Evolutionary conservation across 345 rosid species (phyloP), one percentile per base, ranked within the genome.

Genomic region (Nasturtium officinale): DNA sequence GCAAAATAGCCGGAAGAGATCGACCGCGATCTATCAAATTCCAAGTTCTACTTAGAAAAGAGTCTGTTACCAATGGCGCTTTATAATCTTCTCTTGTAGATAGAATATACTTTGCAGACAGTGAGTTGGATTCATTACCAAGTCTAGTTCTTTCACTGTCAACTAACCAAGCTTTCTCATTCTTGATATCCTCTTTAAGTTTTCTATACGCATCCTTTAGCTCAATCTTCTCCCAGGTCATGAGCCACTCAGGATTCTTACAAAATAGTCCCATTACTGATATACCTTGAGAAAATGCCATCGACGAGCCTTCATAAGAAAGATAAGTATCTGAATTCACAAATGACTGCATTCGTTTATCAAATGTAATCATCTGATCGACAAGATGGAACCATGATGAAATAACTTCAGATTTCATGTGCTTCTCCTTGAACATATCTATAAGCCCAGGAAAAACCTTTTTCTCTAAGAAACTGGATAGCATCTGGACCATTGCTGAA

Each of bases 221-320:
- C 85, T 87, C 95, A 33, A 89, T 78, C 84, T 85, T 89, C 1
- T 90, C 90, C 97, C 97, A 91, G 25, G 81, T 81, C 82, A 82
- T 91, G 72, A 86, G 86, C 91, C 91, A 91, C 46, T 86, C 86
- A 5, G 86, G 85, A 69, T 65, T 82, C 38, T 83, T 85, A 56
- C 85, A 81, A 60, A 91, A 91, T 7, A 89, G 52, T 38, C 50
- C 79, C 77, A 89, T 74, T 26, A 79, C 80, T 10, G 90, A 85
- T 47, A 81, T 61, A 64, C 84, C 83, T 54, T 76, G 77, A 65
- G 76, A 82, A 45, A 67, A 74, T 29, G 77, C 63, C 53, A 62
- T 62, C 56, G 83, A 82, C 65, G 81, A 72, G 47, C 74, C 80
- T 35, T 75, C 82, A 35, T 74, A 62, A 60, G 82, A 83, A 21